Conservation (phyloP, 2,329 filamentous ascomycete genomes). For the Trichoderma breve region DNA sequence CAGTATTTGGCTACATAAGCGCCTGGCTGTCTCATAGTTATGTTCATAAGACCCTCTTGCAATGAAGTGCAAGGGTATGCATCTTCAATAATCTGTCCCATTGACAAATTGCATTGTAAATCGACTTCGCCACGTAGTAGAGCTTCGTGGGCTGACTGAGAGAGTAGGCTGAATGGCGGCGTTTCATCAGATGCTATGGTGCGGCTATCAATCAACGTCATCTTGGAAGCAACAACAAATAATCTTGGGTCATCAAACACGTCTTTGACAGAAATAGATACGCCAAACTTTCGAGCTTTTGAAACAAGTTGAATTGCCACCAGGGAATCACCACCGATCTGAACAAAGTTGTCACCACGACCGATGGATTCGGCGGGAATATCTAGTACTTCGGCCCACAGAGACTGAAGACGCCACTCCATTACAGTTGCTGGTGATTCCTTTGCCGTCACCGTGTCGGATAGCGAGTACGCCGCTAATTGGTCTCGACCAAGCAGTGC, state of each 20-base stretch:
- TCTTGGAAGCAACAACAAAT: neutral
- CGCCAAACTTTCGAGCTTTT: slow-evolving; percentile 30
- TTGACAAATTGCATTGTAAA: neutral
- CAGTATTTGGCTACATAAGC: slow-evolving; percentile 3
- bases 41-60: slow-evolving; percentile 21
- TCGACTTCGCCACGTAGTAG: neutral
- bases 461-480: neutral
- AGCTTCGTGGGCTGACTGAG: neutral
- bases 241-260: slow-evolving; percentile 2
- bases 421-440: slow-evolving; percentile 19
- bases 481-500: neutral
- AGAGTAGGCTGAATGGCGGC: neutral
- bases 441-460: neutral
- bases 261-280: slow-evolving; percentile 1
- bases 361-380: slow-evolving; percentile 29
- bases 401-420: slow-evolving; percentile 18
- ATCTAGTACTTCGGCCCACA: slow-evolving; percentile 35
- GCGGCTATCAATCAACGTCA: neutral
- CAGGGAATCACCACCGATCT: slow-evolving; percentile 42
- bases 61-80: slow-evolving; percentile 22
- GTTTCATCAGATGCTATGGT: neutral
- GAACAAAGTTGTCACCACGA: slow-evolving; percentile 20
- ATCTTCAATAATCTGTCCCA: slow-evolving; percentile 9
- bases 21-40: slow-evolving; percentile 17
- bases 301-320: slow-evolving; percentile 44